These are phyloP conservation scores for Ustilago tritici DNA, from an alignment of 1,284 basidiomycete species.

Conservation along the genomic window DNA sequence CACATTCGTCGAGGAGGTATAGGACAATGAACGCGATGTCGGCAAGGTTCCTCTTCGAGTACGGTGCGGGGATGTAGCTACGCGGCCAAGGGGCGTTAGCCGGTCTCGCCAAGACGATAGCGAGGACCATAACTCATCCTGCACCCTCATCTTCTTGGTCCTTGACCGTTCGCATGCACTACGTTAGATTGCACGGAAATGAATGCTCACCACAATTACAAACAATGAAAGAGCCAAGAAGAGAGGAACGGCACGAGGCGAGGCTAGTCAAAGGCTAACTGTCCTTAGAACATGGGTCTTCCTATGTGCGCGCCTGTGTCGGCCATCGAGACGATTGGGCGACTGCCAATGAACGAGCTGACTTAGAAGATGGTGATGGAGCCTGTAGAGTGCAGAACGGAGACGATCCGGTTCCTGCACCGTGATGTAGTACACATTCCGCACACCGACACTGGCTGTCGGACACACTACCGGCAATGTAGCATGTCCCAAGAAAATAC, in stretches of 20 bases:
- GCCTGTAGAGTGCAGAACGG: conserved; percentile 11
- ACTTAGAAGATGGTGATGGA: not conserved
- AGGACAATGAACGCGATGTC: not conserved
- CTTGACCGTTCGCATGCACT: not conserved
- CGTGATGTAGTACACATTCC: conserved; percentile 24
- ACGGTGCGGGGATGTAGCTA: conserved; percentile 8
- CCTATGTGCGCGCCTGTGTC: not conserved
- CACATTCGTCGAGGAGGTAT: not conserved
- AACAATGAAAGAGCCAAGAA: not conserved
- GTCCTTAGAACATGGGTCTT: not conserved
- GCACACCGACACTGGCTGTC: conserved; percentile 19
- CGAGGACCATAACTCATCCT: not conserved
- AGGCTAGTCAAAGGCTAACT: not conserved
- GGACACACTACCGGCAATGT: not conserved
- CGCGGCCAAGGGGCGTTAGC: not conserved
- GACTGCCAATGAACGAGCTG: not conserved
- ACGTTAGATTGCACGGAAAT: not conserved
- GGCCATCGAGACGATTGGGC: not conserved
- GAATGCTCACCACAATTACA: not conserved
- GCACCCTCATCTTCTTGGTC: not conserved
- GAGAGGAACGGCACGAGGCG: not conserved
- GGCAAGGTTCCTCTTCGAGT: conserved; percentile 5
- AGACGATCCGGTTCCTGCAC: conserved; percentile 19
- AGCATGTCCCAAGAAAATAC: not conserved
- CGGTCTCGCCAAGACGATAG: conserved; percentile 9